These are phyloP conservation scores for Sarocladiaceae sp. DNA, from an alignment of 2,329 filamentous ascomycete species.

Conservation along the genomic window DNA sequence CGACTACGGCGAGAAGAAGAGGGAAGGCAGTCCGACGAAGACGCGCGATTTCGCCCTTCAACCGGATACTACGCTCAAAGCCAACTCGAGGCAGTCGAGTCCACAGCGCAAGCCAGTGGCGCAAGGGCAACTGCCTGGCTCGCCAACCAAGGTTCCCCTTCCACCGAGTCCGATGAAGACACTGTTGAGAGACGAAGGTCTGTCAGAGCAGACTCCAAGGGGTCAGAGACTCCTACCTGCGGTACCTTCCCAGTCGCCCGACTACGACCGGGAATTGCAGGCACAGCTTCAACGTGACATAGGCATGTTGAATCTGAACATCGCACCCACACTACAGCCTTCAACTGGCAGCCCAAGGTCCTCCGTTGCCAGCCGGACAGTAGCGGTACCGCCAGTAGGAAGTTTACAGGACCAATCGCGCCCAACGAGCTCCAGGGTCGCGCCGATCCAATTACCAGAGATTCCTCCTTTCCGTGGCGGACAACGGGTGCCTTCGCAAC, in stretches of 20 bases:
- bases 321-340: constrained; percentile 13
- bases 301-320: constrained; percentile 47
- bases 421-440: constrained; percentile 33
- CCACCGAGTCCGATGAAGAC: constrained; percentile 39
- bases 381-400: constrained; percentile 31
- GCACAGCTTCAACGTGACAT: constrained; percentile 62
- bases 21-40: constrained; percentile 50
- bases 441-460: constrained; percentile 43
- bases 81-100: constrained; percentile 51
- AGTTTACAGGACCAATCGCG: constrained; percentile 29
- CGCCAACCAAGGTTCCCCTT: constrained; percentile 57
- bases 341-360: constrained; percentile 16
- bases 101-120: constrained; percentile 55
- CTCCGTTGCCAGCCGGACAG: constrained; percentile 20
- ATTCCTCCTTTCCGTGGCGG: constrained; percentile 51
- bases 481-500: constrained; percentile 24
- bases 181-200: constrained; percentile 22
- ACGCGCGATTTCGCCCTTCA: constrained; percentile 39
- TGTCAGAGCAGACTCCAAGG: constrained; percentile 40
- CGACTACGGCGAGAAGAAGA: constrained; percentile 48
- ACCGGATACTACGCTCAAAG: constrained; percentile 53
- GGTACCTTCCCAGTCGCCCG: constrained; percentile 46
- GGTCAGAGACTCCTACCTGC: constrained; percentile 44
- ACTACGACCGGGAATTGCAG: constrained; percentile 58
- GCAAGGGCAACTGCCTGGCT: constrained; percentile 27